Evolutionary conservation across 192 early-diverging fungal species (phyloP).

Genomic region (Coemansia sp.): DNA sequence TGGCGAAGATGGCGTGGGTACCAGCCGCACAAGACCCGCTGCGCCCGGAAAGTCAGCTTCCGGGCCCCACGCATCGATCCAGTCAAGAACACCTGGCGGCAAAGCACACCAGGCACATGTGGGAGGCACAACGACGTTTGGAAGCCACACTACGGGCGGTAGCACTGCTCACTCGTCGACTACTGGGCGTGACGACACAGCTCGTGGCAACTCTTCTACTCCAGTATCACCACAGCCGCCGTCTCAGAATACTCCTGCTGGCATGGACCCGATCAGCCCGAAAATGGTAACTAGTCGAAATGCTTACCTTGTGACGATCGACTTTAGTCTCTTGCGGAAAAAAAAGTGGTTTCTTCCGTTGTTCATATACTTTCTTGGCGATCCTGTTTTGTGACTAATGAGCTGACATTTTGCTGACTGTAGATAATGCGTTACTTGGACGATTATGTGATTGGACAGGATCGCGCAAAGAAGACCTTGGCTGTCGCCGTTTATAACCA

Average conservation of each 20-base stretch:
- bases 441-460: conserved; percentile 89
- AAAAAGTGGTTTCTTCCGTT: background rate
- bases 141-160: conserved; percentile 18
- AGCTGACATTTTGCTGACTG: background rate
- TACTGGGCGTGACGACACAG: conserved; percentile 19
- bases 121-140: background rate
- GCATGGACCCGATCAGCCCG: conserved; percentile 54
- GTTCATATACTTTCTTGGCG: background rate
- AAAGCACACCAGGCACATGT: background rate
- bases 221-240: conserved; percentile 17
- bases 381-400: background rate
- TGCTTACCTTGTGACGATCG: background rate
- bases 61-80: conserved; percentile 8
- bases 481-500: conserved; percentile 89
- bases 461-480: conserved; percentile 78
- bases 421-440: conserved; percentile 81
- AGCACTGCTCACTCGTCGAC: conserved; percentile 17
- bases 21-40: background rate
- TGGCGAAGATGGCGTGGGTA: background rate
- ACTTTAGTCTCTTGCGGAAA: background rate
- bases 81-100: conserved; percentile 1
- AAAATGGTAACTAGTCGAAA: conserved; percentile 39
- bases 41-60: background rate
- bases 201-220: conserved; percentile 17
- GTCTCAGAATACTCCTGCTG: conserved; percentile 13